Base-by-base conservation (phyloP, 176 grass and related monocot genomes). In the Eragrostis curvula region DNA sequence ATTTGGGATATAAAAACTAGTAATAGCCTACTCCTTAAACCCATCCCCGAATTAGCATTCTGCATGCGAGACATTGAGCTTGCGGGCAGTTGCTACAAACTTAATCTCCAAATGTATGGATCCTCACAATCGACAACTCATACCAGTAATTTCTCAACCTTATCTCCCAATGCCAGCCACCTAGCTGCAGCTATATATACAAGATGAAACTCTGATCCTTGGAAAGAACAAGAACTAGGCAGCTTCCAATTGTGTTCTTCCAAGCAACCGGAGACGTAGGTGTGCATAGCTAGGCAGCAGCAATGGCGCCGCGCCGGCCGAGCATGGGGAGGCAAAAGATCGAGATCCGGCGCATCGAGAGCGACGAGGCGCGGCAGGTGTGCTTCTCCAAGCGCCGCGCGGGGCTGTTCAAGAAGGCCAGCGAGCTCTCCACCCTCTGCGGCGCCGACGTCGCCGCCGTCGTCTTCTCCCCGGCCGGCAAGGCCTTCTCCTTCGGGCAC, bases 341-440 rank as follows among this genome's bases (percentile, higher is more conserved):
- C 36, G 89, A 85, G 77, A 91, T 91, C 39, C 73, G 87, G 27
- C 86, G 74, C 62, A 85, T 91, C 16, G 81, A 91, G 77, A 85
- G 71, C 40, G 81, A 85, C 53, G 85, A 88, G 65, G 85, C 85
- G 25, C 85, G 89, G 12, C 85, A 91, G 62, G 89, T 91, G 68
- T 88, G 85, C 71, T 91, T 91, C 81, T 87, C 85, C 30, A 91
- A 91, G 60, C 89, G 85, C 0, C 75, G 89, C 21, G 85, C 72
- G 3, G 81, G 89, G 24, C 81, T 88, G 4, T 91, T 91, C 89
- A 91, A 83, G 61, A 91, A 91, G 71, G 89, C 86, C 1, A 85
- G 81, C 50, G 85, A 91, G 55, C 76, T 91, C 3, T 72, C 89
- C 30, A 81, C 80, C 30, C 78, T 91, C 25, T 91, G 89, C 44